Evolutionary conservation across 1,284 basidiomycete species (phyloP).

Genomic region (Rhodotorula sp.): DNA sequence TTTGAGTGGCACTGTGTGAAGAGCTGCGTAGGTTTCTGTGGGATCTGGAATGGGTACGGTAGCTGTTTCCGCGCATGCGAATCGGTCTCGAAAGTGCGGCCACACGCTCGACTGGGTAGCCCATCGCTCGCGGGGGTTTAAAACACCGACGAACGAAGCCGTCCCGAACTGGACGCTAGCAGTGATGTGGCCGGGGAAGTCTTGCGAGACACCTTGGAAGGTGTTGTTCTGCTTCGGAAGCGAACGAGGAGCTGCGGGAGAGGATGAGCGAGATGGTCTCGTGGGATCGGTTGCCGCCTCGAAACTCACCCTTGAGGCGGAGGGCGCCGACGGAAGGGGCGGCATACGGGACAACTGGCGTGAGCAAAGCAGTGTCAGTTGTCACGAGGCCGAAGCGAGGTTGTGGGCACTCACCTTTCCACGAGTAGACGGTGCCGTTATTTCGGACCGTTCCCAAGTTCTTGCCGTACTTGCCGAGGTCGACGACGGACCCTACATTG

Average conservation of each 20-base stretch:
- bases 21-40: no score
- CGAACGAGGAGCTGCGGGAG: conserved; percentile 9
- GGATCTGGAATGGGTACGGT: no score
- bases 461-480: conserved; percentile 31
- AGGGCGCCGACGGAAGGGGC: conserved; percentile 34
- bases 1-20: no score
- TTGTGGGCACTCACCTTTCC: conserved; percentile 24
- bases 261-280: neutral
- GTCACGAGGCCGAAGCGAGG: no score
- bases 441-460: conserved; percentile 29
- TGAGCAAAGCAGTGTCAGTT: neutral
- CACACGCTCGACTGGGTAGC: no score
- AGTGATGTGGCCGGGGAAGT: conserved; percentile 4
- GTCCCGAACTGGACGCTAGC: conserved; percentile 34
- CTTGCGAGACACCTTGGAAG: conserved; percentile 10
- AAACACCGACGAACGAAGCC: conserved; percentile 24
- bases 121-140: no score
- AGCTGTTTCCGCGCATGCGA: no score
- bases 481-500: conserved; percentile 15
- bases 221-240: conserved; percentile 1
- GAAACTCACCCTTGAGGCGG: conserved; percentile 25
- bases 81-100: no score
- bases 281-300: neutral
- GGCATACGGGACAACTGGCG: conserved; percentile 30
- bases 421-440: conserved; percentile 23